These are phyloP conservation scores for Phaeosphaeriaceae sp. DNA, from an alignment of 2,329 filamentous ascomycete genomes.

Conservation along the genomic window DNA sequence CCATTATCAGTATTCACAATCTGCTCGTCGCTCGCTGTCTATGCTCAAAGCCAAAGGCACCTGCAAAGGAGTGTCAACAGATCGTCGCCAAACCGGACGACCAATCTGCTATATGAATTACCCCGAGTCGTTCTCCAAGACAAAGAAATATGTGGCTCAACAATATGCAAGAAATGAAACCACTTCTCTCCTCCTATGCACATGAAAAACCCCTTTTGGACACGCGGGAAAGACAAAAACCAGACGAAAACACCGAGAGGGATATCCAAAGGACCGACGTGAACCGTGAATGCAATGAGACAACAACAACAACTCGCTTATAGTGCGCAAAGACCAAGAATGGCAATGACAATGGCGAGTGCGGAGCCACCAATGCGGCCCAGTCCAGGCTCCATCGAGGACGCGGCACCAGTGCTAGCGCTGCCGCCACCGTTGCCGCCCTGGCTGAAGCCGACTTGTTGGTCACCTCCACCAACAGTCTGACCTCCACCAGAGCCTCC, in stretches of 20 bases:
- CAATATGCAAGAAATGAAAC: conserved; percentile 20
- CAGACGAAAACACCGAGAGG: conserved; percentile 4
- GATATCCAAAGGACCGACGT: conserved; percentile 10
- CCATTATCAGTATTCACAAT: background rate
- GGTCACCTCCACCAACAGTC: conserved; percentile 5
- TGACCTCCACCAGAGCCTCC: conserved; percentile 9
- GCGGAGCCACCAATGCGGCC: conserved; percentile 39
- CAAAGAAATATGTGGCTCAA: conserved; percentile 6
- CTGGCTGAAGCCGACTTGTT: conserved; percentile 32
- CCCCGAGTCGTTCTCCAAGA: background rate
- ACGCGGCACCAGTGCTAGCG: conserved; percentile 22
- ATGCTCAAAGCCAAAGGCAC: background rate
- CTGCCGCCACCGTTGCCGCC: conserved; percentile 21
- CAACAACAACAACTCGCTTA: conserved; percentile 11
- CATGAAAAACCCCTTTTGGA: background rate
- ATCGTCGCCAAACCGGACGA: background rate
- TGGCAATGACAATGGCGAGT: conserved; percentile 43
- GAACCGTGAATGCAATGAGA: conserved; percentile 7
- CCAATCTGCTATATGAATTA: background rate
- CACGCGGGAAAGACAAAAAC: background rate
- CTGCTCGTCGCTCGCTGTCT: background rate
- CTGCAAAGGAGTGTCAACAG: background rate
- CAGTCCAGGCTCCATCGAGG: conserved; percentile 31
- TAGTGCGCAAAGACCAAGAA: conserved; percentile 40
- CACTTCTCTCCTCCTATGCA: conserved; percentile 2